phyloP scores from a whole-genome alignment of 352 stramenopile genomes.

The Phytophthora pinifolia region DNA sequence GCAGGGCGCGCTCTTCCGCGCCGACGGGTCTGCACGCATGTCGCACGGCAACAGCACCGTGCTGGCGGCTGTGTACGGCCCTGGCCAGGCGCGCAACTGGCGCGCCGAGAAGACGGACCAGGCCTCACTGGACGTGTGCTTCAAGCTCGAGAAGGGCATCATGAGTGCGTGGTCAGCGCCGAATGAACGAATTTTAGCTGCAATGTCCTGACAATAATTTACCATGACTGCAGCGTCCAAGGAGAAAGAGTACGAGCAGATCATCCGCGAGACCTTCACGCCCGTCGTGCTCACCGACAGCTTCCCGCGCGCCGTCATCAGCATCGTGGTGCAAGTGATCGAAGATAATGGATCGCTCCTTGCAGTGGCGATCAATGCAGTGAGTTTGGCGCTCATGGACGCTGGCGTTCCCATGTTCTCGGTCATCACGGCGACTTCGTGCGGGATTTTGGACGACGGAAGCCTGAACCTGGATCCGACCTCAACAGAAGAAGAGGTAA shows the following conservation, averaged over 20 bases:
- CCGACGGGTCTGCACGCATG: constrained; percentile 80
- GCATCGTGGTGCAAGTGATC: constrained; percentile 85
- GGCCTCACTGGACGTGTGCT: constrained; percentile 72
- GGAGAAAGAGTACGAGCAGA: constrained; percentile 86
- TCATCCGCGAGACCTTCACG: constrained; percentile 78
- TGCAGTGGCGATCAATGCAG: constrained; percentile 80
- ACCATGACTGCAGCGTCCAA: constrained; percentile 47
- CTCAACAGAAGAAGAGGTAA: constrained; percentile 70
- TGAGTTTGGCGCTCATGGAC: constrained; percentile 76
- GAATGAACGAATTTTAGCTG: not conserved
- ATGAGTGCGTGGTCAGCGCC: constrained; percentile 42
- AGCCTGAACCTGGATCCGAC: constrained; percentile 73
- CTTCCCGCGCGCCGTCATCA: constrained; percentile 84
- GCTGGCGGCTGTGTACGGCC: constrained; percentile 74
- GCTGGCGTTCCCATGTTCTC: constrained; percentile 76
- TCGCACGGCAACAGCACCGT: constrained; percentile 74
- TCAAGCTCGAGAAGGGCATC: constrained; percentile 80
- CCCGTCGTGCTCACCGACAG: constrained; percentile 64
- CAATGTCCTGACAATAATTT: not conserved
- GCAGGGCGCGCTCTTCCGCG: constrained; percentile 75
- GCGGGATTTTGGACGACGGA: constrained; percentile 61
- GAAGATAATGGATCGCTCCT: constrained; percentile 82
- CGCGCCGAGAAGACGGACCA: constrained; percentile 65
- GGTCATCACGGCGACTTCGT: constrained; percentile 71
- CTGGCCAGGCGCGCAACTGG: constrained; percentile 71